Evolutionary conservation across 768 basidiomycete genomes (phyloP).

Genomic region (Lactifluus volemus): DNA sequence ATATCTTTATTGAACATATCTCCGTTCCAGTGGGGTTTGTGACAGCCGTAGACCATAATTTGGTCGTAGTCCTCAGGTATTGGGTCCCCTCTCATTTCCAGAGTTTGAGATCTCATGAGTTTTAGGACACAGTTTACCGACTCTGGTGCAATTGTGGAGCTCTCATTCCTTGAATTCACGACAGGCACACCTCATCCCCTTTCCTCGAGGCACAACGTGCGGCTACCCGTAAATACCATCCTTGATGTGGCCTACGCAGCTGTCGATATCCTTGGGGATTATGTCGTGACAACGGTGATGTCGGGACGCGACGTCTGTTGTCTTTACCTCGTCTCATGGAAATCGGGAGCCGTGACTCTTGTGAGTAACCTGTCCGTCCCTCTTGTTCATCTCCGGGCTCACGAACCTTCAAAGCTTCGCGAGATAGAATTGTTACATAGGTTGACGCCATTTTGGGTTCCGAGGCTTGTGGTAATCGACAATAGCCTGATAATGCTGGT

Average conservation of each 20-base stretch:
- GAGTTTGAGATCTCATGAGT: not conserved
- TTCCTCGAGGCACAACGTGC: not conserved
- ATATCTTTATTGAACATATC: not conserved
- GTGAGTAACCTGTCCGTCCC: not conserved
- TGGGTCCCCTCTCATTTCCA: not conserved
- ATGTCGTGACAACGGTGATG: not conserved
- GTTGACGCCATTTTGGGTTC: not conserved
- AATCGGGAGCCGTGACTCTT: not conserved
- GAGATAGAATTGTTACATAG: not conserved
- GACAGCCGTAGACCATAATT: slow-evolving; percentile 6
- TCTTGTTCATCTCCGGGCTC: not conserved
- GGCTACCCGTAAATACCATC: not conserved
- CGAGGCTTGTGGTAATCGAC: slow-evolving; percentile 1
- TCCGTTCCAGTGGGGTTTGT: not conserved
- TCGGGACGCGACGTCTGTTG: not conserved
- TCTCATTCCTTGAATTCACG: slow-evolving; percentile 4
- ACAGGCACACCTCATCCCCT: slow-evolving; percentile 5
- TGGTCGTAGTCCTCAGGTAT: slow-evolving; percentile 6
- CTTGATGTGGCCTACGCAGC: not conserved
- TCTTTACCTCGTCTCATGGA: slow-evolving; percentile 10
- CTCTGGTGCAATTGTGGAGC: not conserved
- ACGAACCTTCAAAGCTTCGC: not conserved
- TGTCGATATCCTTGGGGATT: slow-evolving; percentile 4
- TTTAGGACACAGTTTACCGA: not conserved
- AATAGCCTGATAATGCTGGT: not conserved